phyloP scores from a whole-genome alignment of 1,284 basidiomycete genomes.

The Porogramme epimiltina region DNA sequence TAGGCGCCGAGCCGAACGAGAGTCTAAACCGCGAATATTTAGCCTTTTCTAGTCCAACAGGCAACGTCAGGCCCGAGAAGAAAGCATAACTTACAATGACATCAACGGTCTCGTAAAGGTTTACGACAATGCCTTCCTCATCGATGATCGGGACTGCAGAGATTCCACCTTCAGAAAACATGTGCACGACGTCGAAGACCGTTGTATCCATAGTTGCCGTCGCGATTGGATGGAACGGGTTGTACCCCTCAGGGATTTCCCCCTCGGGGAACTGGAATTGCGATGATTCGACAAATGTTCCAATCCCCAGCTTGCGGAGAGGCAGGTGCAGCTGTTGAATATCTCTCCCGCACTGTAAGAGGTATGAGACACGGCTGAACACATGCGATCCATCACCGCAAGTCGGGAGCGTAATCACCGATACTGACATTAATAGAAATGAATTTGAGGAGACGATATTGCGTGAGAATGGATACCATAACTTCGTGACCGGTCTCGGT shows the following conservation, averaged over 20 bases:
- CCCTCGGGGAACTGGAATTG: constrained; percentile 35
- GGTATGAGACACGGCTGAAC: constrained; percentile 3
- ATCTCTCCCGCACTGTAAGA: constrained; percentile 66
- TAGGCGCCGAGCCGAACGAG: constrained; percentile 95
- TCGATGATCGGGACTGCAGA: constrained; percentile 97
- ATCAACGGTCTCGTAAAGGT: constrained; percentile 98
- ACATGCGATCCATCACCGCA: not conserved
- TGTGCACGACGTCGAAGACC: constrained; percentile 98
- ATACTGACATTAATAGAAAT: constrained; percentile 93
- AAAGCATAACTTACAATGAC: constrained; percentile 78
- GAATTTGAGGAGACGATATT: constrained; percentile 98
- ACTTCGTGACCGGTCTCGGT: constrained; percentile 94
- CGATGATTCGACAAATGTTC: constrained; percentile 78
- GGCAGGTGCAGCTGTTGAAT: constrained; percentile 77
- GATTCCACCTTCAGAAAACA: constrained; percentile 96
- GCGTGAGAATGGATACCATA: constrained; percentile 94
- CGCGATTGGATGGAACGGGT: constrained; percentile 87
- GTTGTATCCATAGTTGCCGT: constrained; percentile 92
- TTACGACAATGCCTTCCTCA: constrained; percentile 91
- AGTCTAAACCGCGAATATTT: constrained; percentile 55
- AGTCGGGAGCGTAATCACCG: constrained; percentile 5
- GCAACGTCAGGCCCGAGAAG: constrained; percentile 8
- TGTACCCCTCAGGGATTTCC: constrained; percentile 46
- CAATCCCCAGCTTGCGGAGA: constrained; percentile 88
- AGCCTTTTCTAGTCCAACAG: constrained; percentile 1